A percentile compares a stretch with the other conserved stretches of the same genome.
These are phyloP conservation scores for Agrocybe praecox DNA, from an alignment of 768 basidiomycete species.

Conservation along the genomic window DNA sequence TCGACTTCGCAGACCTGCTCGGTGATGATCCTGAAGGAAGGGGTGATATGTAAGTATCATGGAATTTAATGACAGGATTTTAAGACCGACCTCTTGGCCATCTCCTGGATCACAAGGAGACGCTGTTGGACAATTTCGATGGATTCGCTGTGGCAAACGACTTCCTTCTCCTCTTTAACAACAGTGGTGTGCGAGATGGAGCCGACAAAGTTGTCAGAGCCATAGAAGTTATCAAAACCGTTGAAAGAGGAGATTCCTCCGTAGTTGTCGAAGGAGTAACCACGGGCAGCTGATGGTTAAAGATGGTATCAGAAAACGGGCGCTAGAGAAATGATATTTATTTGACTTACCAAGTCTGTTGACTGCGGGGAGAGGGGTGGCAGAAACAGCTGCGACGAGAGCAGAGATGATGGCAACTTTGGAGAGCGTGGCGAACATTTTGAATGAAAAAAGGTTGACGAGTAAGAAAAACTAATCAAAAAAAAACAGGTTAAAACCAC, in stretches of 20 bases:
- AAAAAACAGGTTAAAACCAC: background rate
- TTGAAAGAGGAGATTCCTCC: conserved; percentile 35
- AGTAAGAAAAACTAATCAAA: conserved; percentile 12
- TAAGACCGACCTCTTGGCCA: conserved; percentile 40
- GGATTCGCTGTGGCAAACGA: conserved; percentile 40
- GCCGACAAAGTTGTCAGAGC: conserved; percentile 44
- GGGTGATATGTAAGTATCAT: background rate
- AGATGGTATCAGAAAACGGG: background rate
- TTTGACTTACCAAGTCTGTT: conserved; percentile 12
- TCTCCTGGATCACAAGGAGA: conserved; percentile 44
- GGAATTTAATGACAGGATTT: background rate
- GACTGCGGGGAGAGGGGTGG: conserved; percentile 25
- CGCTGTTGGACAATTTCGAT: conserved; percentile 47
- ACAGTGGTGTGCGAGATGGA: conserved; percentile 27
- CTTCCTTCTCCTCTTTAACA: conserved; percentile 28
- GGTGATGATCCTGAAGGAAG: conserved; percentile 36
- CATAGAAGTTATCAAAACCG: conserved; percentile 49
- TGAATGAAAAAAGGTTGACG: conserved; percentile 22
- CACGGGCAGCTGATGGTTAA: conserved; percentile 18
- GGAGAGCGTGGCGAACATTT: conserved; percentile 37
- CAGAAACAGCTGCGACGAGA: conserved; percentile 26
- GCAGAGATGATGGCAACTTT: conserved; percentile 22
- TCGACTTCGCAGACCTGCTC: conserved; percentile 53
- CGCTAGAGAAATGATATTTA: background rate
- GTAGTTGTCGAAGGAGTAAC: conserved; percentile 36